Evolutionary conservation across 1,284 basidiomycete species (phyloP), one percentile per base, ranked within the genome.

Genomic region (Ceratobasidium sp.): DNA sequence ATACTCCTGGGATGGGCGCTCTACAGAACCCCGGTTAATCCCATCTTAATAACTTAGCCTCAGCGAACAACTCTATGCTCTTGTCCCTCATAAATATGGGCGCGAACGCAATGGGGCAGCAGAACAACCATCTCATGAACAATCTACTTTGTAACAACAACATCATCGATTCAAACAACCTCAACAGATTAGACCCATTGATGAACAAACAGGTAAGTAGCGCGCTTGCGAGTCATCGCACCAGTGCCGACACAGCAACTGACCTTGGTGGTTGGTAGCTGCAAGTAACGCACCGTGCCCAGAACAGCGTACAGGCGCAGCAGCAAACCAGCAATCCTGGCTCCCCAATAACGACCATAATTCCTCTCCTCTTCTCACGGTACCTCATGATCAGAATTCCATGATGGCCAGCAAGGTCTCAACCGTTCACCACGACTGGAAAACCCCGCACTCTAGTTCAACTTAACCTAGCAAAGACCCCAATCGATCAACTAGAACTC

Each of bases 161-260:
- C 59, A n/a, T n/a, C n/a, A n/a, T n/a, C n/a, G n/a, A n/a, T n/a
- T n/a, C n/a, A n/a, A 23, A 21, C 35, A 43, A 46, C 43, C 41
- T 62, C 35, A 43, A 62, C 43, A 38, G 59, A 47, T 44, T 67
- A 3, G 64, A 67, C 21, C 49, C 32, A 35, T 21, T 14, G 5
- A 67, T 67, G 64, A 67, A 30, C 50, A 41, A 67, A 16, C 64
- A 67, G 64, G 64, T 55, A 26, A n/a, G 63, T 66, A 21, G n/a
- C 26, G 21, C n/a, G 18, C 57, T 32, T 41, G 13, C 57, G n/a
- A 23, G 5, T 4, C 35, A 58, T 18, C 64, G 23, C 64, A 55
- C 52, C 64, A 5, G 57, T 38, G 64, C 64, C 55, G 30, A 43
- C 50, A 55, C 64, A 44, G 26, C 64, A 38, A 50, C 46, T 67